Percentiles rank a stretch among this genome's conserved stretches.
Conservation (phyloP, 305 asterid genomes). For the Fraxinus paxiana region DNA sequence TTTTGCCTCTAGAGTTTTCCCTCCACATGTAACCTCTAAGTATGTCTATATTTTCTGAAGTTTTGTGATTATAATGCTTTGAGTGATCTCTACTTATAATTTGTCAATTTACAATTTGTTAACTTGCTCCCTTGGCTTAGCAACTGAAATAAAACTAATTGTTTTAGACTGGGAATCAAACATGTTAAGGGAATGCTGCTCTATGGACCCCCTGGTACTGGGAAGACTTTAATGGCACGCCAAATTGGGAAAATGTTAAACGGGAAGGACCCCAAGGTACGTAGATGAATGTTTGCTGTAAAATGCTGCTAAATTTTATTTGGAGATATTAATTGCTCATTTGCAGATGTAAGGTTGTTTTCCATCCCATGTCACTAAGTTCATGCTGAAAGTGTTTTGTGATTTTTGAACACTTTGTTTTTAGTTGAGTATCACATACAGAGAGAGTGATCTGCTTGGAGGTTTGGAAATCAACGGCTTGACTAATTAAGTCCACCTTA, state of each 20-base stretch:
- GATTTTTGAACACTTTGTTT: not conserved
- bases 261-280: constrained; percentile 98
- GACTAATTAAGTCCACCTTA: constrained; percentile 19
- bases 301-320: constrained; percentile 19
- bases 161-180: constrained; percentile 82
- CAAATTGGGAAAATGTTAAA: constrained; percentile 97
- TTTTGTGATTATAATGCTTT: constrained; percentile 7
- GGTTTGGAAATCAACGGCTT: constrained; percentile 1
- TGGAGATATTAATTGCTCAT: constrained; percentile 19
- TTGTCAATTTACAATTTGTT: constrained; percentile 19
- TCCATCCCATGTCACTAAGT: constrained; percentile 1
- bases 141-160: constrained; percentile 20
- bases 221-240: constrained; percentile 98
- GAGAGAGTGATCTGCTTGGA: not conserved
- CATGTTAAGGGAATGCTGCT: constrained; percentile 99
- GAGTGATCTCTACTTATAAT: constrained; percentile 5
- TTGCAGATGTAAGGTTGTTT: constrained; percentile 5
- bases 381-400: not conserved
- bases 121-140: constrained; percentile 19
- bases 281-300: constrained; percentile 8
- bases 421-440: not conserved
- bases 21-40: constrained; percentile 93
- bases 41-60: constrained; percentile 33
- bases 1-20: constrained; percentile 98
- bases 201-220: constrained; percentile 98